Conservation (phyloP, 208 protist genomes). For the Trypanosoma avium region DNA sequence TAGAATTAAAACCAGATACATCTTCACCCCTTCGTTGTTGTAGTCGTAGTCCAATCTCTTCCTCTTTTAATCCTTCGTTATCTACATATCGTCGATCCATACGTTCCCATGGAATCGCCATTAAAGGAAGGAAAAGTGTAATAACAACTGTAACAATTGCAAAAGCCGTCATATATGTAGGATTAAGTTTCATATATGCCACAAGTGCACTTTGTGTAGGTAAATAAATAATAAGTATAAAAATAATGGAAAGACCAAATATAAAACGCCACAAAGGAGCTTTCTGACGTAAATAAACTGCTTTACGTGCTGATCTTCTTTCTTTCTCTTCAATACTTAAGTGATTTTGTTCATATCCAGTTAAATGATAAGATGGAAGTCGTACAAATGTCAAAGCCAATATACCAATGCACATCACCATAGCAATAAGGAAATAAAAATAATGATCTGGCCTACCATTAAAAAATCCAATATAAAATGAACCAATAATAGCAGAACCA, state of each 20-base stretch:
- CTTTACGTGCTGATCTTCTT: slow-evolving; percentile 35
- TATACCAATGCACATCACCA: slow-evolving; percentile 37
- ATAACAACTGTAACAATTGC: slow-evolving; percentile 39
- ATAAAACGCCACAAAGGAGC: slow-evolving; percentile 64
- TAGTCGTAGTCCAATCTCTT: too few species aligned
- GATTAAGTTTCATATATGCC: slow-evolving; percentile 35
- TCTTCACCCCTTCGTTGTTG: too few species aligned
- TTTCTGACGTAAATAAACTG: slow-evolving; percentile 65
- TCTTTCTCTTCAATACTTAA: slow-evolving; percentile 40
- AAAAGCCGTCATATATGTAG: slow-evolving; percentile 35
- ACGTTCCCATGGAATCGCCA: slow-evolving; percentile 54
- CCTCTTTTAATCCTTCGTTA: not conserved
- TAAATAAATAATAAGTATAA: slow-evolving; percentile 62
- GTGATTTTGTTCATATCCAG: slow-evolving; percentile 47
- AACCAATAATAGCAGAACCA: slow-evolving; percentile 64
- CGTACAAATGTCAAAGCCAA: slow-evolving; percentile 48
- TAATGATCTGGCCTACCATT: slow-evolving; percentile 40
- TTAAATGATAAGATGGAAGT: slow-evolving; percentile 71
- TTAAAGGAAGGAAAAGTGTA: slow-evolving; percentile 33
- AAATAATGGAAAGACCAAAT: slow-evolving; percentile 57
- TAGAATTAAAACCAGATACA: too few species aligned
- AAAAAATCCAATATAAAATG: slow-evolving; percentile 65
- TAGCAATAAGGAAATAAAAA: slow-evolving; percentile 57
- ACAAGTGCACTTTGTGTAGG: slow-evolving; percentile 53
- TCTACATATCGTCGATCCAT: slow-evolving; percentile 29